Conservation (phyloP, 768 basidiomycete species). For the Postia placenta region DNA sequence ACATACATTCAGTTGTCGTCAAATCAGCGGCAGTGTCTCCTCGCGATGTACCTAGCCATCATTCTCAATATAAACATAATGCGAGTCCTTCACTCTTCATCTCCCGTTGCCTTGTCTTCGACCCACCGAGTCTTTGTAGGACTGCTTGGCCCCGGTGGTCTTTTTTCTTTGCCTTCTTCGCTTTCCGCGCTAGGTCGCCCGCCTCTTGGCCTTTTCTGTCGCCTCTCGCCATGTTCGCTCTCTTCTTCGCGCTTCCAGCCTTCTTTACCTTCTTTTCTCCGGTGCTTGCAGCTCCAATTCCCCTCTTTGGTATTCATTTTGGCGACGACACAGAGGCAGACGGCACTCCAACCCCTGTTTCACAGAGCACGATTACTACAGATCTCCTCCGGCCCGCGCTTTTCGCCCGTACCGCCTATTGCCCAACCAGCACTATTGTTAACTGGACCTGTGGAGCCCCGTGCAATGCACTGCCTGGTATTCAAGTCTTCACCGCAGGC, state of each 20-base stretch:
- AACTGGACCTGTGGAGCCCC: constrained; percentile 21
- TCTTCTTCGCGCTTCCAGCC: constrained; percentile 9
- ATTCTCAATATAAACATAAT: no score
- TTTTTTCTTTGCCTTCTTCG: not conserved
- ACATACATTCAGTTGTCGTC: no score
- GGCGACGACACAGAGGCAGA: constrained; percentile 8
- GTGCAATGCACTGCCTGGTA: constrained; percentile 18
- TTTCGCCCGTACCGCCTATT: constrained; percentile 22
- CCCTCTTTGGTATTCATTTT: constrained; percentile 17
- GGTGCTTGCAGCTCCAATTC: constrained; percentile 12
- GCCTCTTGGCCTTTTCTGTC: not conserved
- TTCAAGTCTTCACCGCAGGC: constrained; percentile 19
- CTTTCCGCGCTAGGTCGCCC: not conserved
- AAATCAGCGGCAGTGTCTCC: no score
- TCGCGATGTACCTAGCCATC: no score
- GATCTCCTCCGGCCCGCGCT: constrained; percentile 18
- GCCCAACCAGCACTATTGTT: constrained; percentile 7
- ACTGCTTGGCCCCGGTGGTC: not conserved
- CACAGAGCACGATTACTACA: constrained; percentile 14
- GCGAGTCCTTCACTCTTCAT: no score
- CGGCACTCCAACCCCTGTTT: constrained; percentile 8
- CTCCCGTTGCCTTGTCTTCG: no score
- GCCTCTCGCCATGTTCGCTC: constrained; percentile 1
- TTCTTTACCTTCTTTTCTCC: no score
- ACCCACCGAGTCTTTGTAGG: no score